These are phyloP conservation scores for Lippia alba DNA, from an alignment of 305 asterid species.

Conservation along the genomic window DNA sequence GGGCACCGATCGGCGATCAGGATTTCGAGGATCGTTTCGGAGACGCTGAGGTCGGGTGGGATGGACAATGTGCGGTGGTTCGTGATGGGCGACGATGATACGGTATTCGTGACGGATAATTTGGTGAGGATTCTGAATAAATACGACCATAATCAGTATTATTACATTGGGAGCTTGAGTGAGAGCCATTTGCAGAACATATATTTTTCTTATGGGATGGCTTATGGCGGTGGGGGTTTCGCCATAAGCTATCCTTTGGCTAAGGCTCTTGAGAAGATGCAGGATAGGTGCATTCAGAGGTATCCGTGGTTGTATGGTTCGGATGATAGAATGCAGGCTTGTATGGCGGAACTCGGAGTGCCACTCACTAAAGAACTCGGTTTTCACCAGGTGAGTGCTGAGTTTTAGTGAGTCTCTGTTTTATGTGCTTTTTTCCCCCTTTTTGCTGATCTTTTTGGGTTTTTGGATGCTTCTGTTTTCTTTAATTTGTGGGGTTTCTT, in stretches of 20 bases:
- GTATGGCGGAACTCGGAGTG: conserved; percentile 98
- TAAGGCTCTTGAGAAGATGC: conserved; percentile 80
- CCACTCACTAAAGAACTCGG: conserved; percentile 96
- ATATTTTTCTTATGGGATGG: conserved; percentile 85
- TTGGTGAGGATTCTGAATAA: conserved; percentile 76
- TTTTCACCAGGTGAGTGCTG: conserved; percentile 77
- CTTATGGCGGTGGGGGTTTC: conserved; percentile 97
- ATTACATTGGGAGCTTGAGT: conserved; percentile 86
- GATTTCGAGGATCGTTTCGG: conserved; percentile 87
- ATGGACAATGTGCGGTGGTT: conserved; percentile 83
- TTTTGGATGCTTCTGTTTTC: conserved; percentile 13
- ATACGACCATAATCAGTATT: conserved; percentile 84
- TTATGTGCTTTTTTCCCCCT: neutral
- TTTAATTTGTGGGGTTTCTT: conserved; percentile 12
- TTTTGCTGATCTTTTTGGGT: conserved; percentile 13
- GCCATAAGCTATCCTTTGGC: conserved; percentile 93
- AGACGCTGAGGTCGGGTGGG: conserved; percentile 68
- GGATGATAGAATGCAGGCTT: conserved; percentile 96
- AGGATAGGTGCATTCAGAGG: conserved; percentile 88
- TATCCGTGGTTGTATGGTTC: conserved; percentile 92
- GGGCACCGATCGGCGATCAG: conserved; percentile 94
- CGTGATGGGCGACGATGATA: conserved; percentile 98
- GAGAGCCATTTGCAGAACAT: conserved; percentile 95
- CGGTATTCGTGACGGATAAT: conserved; percentile 87
- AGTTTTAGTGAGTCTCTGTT: neutral